Evolutionary conservation across 495 filamentous ascomycete species (phyloP), one percentile per base, ranked within the genome.

Genomic region (Apodospora peruviana): DNA sequence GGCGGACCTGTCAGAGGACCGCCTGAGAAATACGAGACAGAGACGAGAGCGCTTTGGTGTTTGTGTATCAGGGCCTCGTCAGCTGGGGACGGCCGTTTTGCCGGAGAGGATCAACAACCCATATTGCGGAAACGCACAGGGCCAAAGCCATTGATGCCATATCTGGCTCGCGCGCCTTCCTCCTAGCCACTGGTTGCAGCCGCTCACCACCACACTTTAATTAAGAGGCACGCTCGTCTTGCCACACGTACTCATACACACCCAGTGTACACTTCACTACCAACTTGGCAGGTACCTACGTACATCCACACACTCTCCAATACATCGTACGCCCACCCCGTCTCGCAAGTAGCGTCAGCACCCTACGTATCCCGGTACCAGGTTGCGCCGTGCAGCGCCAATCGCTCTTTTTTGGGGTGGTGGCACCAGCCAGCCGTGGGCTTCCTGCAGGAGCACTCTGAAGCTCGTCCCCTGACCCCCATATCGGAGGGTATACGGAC

Each of bases 31-130:
- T 67, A 67, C 64, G 64, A 65, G 61, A 58, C 55, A 57, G 27
- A 14, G 14, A 14, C 27, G 14, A 32, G 27, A 32, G 37, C 52
- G 48, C 49, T 41, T 50, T 53, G 34, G 59, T 53, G 50, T 45
- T 56, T 65, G 61, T 63, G 64, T 65, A 59, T 58, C 62, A 45
- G 59, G 27, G 47, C 56, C 50, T 62, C 57, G 55, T 59, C 60
- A 63, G 62, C 62, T 58, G 53, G 57, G 47, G 44, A 41, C 50
- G 20, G 46, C 24, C 51, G 40, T 40, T 43, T 45, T 44, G 34
- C 43, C 32, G 34, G 25, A 24, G 54, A 47, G 50, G 56, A 62
- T 66, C 56, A 57, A 47, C 55, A 55, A 39, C 35, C 50, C 47
- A 53, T 55, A 56, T 60, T 48, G 55, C 63, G 63, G 63, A 55